phyloP scores from a whole-genome alignment of 371 early-diverging fungal genomes.

The Lichtheimia ramosa region DNA sequence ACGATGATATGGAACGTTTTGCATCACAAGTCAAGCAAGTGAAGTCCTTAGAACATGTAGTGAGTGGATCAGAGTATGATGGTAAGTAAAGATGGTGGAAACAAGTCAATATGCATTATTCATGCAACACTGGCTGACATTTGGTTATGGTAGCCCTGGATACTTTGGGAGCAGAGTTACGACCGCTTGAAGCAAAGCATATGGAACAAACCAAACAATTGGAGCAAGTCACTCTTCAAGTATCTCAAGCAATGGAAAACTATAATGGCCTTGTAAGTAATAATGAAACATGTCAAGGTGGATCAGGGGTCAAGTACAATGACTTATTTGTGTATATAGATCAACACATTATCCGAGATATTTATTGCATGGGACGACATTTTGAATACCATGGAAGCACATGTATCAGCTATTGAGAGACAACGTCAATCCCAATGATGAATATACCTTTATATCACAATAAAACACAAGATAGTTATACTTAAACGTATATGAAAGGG shows the following conservation, averaged over 20 bases:
- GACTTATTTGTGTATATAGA: conserved; percentile 21
- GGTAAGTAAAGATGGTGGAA: conserved; percentile 28
- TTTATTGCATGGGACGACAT: conserved; percentile 66
- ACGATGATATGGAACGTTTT: conserved; percentile 54
- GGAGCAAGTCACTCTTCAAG: conserved; percentile 38
- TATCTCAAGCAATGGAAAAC: conserved; percentile 50
- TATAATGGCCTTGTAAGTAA: conserved; percentile 53
- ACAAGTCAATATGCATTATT: neutral
- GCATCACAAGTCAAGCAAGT: conserved; percentile 57
- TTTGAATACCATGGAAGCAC: conserved; percentile 53
- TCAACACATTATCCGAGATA: conserved; percentile 63
- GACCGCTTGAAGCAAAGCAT: conserved; percentile 50
- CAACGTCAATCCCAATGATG: conserved; percentile 14
- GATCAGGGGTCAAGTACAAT: no score
- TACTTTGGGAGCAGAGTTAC: conserved; percentile 42
- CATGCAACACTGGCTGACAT: neutral
- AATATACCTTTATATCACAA: neutral
- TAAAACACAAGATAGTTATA: neutral
- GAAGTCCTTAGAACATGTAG: conserved; percentile 51
- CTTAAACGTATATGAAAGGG: neutral
- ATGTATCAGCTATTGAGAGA: conserved; percentile 51
- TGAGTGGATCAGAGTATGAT: conserved; percentile 49
- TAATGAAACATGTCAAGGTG: no score
- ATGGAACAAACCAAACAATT: conserved; percentile 45
- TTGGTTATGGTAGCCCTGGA: conserved; percentile 37